Conservation (phyloP, 345 rosid genomes). For the Erucastrum elatum region DNA sequence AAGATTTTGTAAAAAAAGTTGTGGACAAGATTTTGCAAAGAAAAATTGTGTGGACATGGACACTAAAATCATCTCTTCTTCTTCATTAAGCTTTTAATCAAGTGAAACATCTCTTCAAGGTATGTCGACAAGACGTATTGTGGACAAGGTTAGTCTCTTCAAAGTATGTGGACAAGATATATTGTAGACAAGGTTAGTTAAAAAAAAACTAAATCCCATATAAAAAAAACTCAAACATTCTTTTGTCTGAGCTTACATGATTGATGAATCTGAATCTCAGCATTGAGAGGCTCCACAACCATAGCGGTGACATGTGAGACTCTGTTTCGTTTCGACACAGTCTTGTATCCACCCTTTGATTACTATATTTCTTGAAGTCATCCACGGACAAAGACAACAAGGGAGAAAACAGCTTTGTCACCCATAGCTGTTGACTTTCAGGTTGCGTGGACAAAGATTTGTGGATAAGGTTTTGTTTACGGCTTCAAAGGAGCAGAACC, state of each 20-base stretch:
- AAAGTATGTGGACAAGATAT: no score
- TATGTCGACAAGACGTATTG: no score
- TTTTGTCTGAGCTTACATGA: neutral
- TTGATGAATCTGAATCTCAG: neutral
- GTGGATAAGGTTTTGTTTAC: no score
- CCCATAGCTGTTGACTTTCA: constrained; percentile 19
- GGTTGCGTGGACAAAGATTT: no score
- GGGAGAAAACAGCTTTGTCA: constrained; percentile 37
- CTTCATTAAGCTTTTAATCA: neutral
- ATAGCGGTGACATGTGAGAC: neutral
- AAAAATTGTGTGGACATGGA: neutral
- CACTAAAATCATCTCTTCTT: neutral
- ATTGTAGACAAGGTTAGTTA: no score
- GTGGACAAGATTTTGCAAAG: no score
- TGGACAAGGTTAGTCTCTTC: neutral
- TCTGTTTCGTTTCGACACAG: neutral
- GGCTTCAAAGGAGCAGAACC: no score
- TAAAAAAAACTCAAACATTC: neutral
- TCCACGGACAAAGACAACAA: constrained; percentile 33
- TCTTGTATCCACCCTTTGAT: neutral
- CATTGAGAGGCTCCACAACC: neutral
- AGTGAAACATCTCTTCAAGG: neutral
- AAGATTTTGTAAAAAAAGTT: no score
- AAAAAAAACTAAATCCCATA: neutral
- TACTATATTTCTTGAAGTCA: neutral